Evolutionary conservation across 352 stramenopile genomes (phyloP).

Genomic region (Globisporangium recalcitrans): DNA sequence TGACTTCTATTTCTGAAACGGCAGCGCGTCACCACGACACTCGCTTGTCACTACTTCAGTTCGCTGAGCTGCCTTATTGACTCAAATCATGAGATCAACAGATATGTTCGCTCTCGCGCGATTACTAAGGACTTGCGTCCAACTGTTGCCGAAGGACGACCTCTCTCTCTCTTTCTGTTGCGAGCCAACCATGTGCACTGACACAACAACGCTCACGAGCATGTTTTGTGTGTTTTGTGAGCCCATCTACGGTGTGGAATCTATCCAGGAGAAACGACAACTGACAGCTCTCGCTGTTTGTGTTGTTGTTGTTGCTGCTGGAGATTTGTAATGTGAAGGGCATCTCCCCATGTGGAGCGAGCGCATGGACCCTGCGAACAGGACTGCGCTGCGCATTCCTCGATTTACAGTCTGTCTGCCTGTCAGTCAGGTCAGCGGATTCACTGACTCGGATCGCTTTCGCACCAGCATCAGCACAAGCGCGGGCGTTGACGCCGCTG

Average conservation of each 20-base stretch:
- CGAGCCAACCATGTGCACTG: neutral
- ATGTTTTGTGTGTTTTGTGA: no score
- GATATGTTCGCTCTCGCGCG: no score
- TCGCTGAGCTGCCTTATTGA: no score
- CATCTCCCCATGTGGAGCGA: neutral
- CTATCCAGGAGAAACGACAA: no score
- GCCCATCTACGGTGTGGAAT: no score
- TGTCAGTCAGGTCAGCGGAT: neutral
- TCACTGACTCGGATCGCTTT: neutral
- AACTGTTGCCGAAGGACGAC: slow-evolving; percentile 1
- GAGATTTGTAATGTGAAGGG: neutral
- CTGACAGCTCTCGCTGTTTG: neutral
- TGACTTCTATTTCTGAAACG: neutral
- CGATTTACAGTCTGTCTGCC: neutral
- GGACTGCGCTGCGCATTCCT: neutral
- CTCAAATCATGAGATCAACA: no score
- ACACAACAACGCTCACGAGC: no score
- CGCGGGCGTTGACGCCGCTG: neutral
- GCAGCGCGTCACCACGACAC: slow-evolving; percentile 1
- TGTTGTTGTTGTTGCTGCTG: neutral
- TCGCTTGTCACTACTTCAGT: slow-evolving; percentile 6
- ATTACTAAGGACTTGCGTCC: slow-evolving; percentile 6
- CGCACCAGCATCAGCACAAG: neutral
- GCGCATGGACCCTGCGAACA: slow-evolving; percentile 3
- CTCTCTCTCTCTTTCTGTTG: no score